These are phyloP conservation scores for Vachellia collinsii DNA, from an alignment of 306 rosid genomes.

Conservation along the genomic window DNA sequence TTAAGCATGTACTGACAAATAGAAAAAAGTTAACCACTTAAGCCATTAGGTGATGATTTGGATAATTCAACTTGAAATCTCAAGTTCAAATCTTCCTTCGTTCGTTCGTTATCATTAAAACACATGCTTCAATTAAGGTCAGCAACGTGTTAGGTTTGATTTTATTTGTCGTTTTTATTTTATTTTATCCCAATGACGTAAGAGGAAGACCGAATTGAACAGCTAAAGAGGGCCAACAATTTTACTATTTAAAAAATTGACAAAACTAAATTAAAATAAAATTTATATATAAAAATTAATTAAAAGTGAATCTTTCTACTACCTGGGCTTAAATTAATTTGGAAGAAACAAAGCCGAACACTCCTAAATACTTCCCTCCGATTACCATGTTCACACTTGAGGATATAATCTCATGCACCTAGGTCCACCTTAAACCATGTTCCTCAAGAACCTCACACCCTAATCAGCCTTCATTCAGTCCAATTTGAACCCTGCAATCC, in stretches of 20 bases:
- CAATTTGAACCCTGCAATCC: neutral
- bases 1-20: neutral
- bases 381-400: neutral
- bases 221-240: too few relatives aligned
- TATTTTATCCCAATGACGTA: too few relatives aligned
- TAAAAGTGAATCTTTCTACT: too few relatives aligned
- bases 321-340: too few relatives aligned
- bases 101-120: neutral
- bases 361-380: neutral
- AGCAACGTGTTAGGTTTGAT: neutral
- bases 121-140: neutral
- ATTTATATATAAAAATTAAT: too few relatives aligned
- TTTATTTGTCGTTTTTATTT: too few relatives aligned
- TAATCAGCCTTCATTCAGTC: neutral
- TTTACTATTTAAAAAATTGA: too few relatives aligned
- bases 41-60: neutral
- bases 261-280: too few relatives aligned
- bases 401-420: slow-evolving; percentile 19
- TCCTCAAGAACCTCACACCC: neutral
- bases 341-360: too few relatives aligned
- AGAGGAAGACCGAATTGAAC: too few relatives aligned
- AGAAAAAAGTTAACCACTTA: neutral
- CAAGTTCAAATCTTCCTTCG: neutral
- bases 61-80: neutral
- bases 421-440: neutral